These are phyloP conservation scores for Ophiosphaerella korrae DNA, from an alignment of 2,329 filamentous ascomycete species.

Conservation along the genomic window DNA sequence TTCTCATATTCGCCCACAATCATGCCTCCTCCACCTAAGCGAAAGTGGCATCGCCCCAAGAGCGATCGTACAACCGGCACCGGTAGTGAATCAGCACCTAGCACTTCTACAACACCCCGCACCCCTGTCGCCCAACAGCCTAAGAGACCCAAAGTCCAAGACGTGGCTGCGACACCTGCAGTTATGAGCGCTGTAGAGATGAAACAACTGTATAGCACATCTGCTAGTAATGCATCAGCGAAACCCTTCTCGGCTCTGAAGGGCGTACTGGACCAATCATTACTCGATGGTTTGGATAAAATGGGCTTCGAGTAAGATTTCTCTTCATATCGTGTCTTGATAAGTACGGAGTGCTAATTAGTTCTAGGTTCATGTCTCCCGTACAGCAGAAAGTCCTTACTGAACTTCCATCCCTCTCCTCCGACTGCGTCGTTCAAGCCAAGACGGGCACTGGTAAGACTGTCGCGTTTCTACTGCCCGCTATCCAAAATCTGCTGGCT, in stretches of 20 bases:
- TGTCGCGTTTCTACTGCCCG: constrained; percentile 55
- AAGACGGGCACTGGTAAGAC: constrained; percentile 60
- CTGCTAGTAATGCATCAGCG: constrained; percentile 25
- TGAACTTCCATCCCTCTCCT: constrained; percentile 55
- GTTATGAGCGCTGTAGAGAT: constrained; percentile 21
- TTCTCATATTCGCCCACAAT: constrained; percentile 18
- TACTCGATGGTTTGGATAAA: constrained; percentile 40
- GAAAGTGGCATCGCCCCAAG: constrained; percentile 27
- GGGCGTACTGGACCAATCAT: constrained; percentile 28
- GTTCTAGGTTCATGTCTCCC: constrained; percentile 54
- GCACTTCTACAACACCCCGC: constrained; percentile 12
- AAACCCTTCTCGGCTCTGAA: constrained; percentile 37
- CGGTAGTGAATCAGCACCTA: constrained; percentile 2
- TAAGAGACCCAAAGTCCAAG: constrained; percentile 28
- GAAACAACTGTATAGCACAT: constrained; percentile 30
- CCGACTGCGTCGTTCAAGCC: constrained; percentile 61
- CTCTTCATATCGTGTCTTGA: background rate
- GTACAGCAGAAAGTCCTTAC: constrained; percentile 61
- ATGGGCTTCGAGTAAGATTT: constrained; percentile 46
- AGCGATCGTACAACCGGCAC: constrained; percentile 8
- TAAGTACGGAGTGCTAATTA: constrained; percentile 9
- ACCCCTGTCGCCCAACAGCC: constrained; percentile 26
- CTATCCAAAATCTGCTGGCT: constrained; percentile 52
- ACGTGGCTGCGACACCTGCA: constrained; percentile 3
- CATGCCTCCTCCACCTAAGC: constrained; percentile 33